These are phyloP conservation scores for Cladophialophora exuberans DNA, from an alignment of 2,329 filamentous ascomycete genomes.

Conservation along the genomic window DNA sequence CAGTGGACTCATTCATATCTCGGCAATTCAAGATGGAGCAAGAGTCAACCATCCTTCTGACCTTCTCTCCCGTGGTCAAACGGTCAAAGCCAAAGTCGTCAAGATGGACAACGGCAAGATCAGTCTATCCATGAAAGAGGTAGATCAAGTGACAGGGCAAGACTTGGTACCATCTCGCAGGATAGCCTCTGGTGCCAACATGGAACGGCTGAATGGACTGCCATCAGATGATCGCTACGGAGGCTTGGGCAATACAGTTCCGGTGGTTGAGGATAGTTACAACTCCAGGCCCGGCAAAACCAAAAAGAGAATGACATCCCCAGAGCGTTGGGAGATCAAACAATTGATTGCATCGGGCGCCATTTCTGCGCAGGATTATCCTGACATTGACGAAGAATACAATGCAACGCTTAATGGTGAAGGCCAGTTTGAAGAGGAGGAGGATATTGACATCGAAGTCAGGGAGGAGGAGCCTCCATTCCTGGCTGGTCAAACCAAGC, in stretches of 20 bases:
- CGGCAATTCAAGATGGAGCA: slow-evolving; percentile 79
- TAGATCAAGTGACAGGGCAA: slow-evolving; percentile 84
- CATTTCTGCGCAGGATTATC: slow-evolving; percentile 89
- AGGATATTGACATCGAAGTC: slow-evolving; percentile 97
- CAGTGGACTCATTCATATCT: slow-evolving; percentile 92
- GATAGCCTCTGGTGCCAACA: slow-evolving; percentile 88
- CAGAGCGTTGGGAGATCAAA: slow-evolving; percentile 95
- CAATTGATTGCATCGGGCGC: slow-evolving; percentile 96
- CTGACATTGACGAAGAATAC: slow-evolving; percentile 92
- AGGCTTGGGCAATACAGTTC: slow-evolving; percentile 56
- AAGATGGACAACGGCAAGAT: slow-evolving; percentile 82
- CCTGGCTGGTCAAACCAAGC: slow-evolving; percentile 92
- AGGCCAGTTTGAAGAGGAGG: slow-evolving; percentile 78
- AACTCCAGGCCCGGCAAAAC: slow-evolving; percentile 61
- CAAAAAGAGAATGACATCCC: slow-evolving; percentile 93
- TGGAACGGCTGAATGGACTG: slow-evolving; percentile 73
- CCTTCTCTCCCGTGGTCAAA: slow-evolving; percentile 75
- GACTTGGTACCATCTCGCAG: slow-evolving; percentile 79
- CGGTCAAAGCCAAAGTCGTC: slow-evolving; percentile 89
- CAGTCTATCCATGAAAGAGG: slow-evolving; percentile 94
- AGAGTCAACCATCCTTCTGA: slow-evolving; percentile 93
- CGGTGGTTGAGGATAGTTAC: slow-evolving; percentile 66
- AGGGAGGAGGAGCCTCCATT: slow-evolving; percentile 96
- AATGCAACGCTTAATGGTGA: slow-evolving; percentile 84
- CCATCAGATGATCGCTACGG: slow-evolving; percentile 62